Base-by-base conservation (phyloP, 1,284 basidiomycete species). In the Chalciporus piperatoides region DNA sequence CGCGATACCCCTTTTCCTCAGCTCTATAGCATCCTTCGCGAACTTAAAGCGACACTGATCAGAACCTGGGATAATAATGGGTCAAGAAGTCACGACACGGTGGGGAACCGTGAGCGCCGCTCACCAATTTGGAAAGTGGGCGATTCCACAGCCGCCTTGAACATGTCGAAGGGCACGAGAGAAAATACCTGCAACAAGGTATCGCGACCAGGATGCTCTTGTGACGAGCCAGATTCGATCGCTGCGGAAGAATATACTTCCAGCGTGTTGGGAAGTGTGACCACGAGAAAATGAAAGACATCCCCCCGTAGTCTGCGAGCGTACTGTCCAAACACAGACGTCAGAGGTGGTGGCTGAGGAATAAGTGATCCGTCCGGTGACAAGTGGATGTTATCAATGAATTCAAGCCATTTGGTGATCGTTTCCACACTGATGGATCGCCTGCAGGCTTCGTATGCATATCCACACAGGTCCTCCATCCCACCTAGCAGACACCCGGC, bases 11-110 rank as follows among this genome's bases (percentile, higher is more conserved):
- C 75, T 76, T 68, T 90, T 93, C 57, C 91, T 78, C 60, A 85
- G 62, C 57, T 90, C 86, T 62, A 93, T 87, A 9, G 83, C 88
- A 56, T 90, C 87, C 69, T 93, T 93, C 10, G 90, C 89, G 68
- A 93, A 94, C 61, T 85, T 86, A 72, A 92, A 94, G 44, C 91
- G 83, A 52, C 82, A 80, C 64, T 92, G 90, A 69, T 89, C 88
- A 52, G 86, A 81, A 38, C 86, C 88, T 86, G 59, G 37, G 30
- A 39, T 42, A 23, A 50, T 61, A 52, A 56, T 48, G 52, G 27
- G 49, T 51, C 48, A 56, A 54, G 23, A 36, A 48, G 46, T 41
- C 28, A 27, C 35, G 41, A 49, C 40, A 32, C 15, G 28, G 17
- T 41, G 25, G 47, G 56, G 25, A 39, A 41, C 51, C 44, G 43